Evolutionary conservation across 192 early-diverging fungal species (phyloP).

Genomic region (Dissophora ornata): DNA sequence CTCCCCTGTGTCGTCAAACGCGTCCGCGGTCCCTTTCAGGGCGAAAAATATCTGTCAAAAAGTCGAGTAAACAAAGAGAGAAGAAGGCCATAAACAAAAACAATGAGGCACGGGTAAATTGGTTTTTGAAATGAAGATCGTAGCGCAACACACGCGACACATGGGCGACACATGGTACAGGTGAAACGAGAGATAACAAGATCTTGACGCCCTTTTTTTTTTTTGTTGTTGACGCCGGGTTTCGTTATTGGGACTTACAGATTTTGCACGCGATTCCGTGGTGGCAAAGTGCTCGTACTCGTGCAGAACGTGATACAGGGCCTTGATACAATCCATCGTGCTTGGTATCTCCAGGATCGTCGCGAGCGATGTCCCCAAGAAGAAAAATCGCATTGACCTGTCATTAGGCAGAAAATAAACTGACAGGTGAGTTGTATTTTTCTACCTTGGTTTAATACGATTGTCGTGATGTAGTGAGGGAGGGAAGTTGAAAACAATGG

Average conservation of each 20-base stretch:
- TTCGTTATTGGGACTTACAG: constrained; percentile 12
- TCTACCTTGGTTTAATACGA: not conserved
- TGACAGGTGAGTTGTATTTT: not conserved
- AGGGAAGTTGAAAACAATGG: too few species aligned
- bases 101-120: not conserved
- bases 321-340: constrained; percentile 22
- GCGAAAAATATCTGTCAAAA: not conserved
- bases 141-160: too few species aligned
- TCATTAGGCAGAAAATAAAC: not conserved
- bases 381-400: constrained; percentile 31
- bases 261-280: constrained; percentile 27
- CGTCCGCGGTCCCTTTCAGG: not conserved
- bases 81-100: not conserved
- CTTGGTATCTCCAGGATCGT: constrained; percentile 41
- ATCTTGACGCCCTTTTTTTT: too few species aligned
- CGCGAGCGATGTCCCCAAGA: constrained; percentile 33
- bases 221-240: not conserved
- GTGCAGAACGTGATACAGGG: constrained; percentile 13
- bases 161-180: too few species aligned
- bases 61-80: not conserved
- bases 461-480: not conserved
- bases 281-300: constrained; percentile 25
- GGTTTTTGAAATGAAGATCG: too few species aligned
- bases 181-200: too few species aligned
- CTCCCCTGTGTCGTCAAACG: constrained; percentile 20